A percentile compares a stretch with the other conserved stretches of the same genome.
Conservation (phyloP, 495 filamentous ascomycete species). For the Trypethelium eluteriae region DNA sequence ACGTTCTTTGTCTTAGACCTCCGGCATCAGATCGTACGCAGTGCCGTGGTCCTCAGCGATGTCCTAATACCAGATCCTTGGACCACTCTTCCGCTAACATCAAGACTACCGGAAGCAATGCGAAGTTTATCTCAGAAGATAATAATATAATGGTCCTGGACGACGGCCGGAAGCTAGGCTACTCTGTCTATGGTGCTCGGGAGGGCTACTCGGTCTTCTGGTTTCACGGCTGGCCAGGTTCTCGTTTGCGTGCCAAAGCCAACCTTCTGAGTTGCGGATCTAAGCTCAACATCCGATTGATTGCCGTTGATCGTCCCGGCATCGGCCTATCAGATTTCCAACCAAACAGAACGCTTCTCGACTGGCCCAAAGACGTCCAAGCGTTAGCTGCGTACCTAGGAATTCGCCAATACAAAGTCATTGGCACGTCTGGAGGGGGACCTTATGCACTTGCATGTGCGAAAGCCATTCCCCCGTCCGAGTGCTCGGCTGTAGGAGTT, state of each 20-base stretch:
- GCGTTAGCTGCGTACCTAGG: conserved; percentile 14
- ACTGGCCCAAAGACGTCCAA: conserved; percentile 13
- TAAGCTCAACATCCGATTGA: conserved; percentile 13
- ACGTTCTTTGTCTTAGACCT: neutral
- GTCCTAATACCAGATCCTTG: neutral
- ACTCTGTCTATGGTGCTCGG: conserved; percentile 7
- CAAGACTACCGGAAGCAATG: neutral
- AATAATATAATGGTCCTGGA: neutral
- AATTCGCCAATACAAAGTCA: conserved; percentile 11
- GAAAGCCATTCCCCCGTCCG: neutral
- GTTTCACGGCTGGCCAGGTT: conserved; percentile 16
- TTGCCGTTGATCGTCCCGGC: conserved; percentile 18
- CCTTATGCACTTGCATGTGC: conserved; percentile 20
- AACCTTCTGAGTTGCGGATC: neutral
- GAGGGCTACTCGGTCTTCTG: conserved; percentile 13
- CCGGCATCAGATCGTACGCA: neutral
- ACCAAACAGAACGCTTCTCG: conserved; percentile 10
- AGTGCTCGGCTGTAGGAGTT: conserved; percentile 12
- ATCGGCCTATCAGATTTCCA: conserved; percentile 14
- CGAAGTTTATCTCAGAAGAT: neutral
- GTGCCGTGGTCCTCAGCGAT: neutral
- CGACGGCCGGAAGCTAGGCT: conserved; percentile 16
- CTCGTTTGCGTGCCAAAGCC: neutral
- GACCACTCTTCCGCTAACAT: neutral
- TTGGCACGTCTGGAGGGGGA: conserved; percentile 15